A percentile compares a stretch with the other conserved stretches of the same genome.
Conservation (phyloP, 306 rosid genomes). For the Pyrus pyrifolia region DNA sequence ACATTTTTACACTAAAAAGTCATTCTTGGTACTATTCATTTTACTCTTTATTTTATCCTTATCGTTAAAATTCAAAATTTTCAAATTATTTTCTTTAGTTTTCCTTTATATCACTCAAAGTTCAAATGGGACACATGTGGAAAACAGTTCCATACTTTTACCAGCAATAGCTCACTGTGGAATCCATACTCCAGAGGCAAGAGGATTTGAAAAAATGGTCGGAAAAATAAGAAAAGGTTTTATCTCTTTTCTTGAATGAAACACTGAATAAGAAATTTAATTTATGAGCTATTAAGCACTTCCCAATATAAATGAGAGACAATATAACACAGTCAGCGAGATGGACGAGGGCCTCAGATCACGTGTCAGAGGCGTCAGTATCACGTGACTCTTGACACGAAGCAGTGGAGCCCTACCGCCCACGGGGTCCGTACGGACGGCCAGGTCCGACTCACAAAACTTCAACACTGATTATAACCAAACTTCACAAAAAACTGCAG, state of each 20-base stretch:
- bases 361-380: slow-evolving; percentile 6
- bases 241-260: background rate
- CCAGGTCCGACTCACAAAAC: background rate
- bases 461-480: background rate
- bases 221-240: background rate
- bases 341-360: background rate
- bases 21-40: no score
- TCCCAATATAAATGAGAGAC: background rate
- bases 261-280: background rate
- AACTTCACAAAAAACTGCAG: background rate
- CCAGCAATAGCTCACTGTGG: background rate
- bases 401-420: background rate
- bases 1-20: no score
- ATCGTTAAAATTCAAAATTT: no score
- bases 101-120: background rate
- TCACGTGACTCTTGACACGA: background rate
- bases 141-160: background rate
- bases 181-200: background rate
- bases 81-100: no score
- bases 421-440: background rate
- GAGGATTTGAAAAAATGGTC: background rate
- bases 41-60: no score
- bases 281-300: background rate
- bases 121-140: background rate
- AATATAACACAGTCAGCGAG: background rate